Evolutionary conservation across 768 basidiomycete genomes (phyloP), one percentile per base, ranked within the genome.

Genomic region (Xerocomus spinulosus): DNA sequence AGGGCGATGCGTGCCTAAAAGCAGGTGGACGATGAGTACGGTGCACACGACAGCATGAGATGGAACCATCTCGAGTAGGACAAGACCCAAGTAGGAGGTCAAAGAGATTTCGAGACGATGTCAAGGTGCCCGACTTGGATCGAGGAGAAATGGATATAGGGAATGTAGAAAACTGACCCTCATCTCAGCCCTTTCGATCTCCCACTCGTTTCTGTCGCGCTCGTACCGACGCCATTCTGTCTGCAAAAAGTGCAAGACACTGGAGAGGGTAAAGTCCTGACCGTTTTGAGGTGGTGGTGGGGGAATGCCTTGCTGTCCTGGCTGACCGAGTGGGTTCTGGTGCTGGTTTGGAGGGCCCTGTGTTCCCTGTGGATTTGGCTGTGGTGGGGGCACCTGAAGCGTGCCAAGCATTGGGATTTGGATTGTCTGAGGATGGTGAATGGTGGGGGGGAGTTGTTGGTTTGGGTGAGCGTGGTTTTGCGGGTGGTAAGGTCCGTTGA

Each of bases 161-260:
- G 24, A 20, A 2, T 20, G 29, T 2, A 45, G 12, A 46, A 52
- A 35, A 81, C 89, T 61, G 55, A 93, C 92, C 78, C 95, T 79
- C 94, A 98, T 97, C 71, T 98, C 96, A 26, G 96, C 96, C 58
- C 96, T 78, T 71, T 98, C 96, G 60, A 99, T 99, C 76, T 99
- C 96, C 95, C 95, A 99, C 72, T 99, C 96, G 66, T 99, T 99
- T 61, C 95, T 80, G 73, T 99, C 96, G 67, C 94, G 85, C 70
- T 98, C 96, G 63, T 96, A 98, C 51, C 91, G 79, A 53, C 96
- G 79, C 92, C 94, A 97, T 75, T 99, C 96, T 18, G 91, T 92
- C 73, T 99, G 96, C 43, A 98, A 78, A 68, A 92, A 99, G 73
- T 99, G 96, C 52, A 99, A 78, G 50, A 98, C 93, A 61, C 82